These are phyloP conservation scores for Neonectria coccinea DNA, from an alignment of 2,329 filamentous ascomycete genomes.

Conservation along the genomic window DNA sequence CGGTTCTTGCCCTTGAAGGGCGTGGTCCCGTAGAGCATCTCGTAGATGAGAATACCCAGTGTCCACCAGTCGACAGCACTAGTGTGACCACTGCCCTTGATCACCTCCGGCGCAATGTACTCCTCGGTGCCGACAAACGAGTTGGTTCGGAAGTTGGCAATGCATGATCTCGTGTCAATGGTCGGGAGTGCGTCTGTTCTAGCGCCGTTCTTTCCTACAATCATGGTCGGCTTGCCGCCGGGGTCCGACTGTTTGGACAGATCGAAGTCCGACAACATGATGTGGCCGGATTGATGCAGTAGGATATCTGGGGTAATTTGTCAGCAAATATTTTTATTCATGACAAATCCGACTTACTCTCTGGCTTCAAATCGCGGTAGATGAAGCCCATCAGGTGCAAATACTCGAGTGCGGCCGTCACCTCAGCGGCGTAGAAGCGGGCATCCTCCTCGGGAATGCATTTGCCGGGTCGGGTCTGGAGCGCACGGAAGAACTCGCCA, in stretches of 20 bases:
- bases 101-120: conserved; percentile 98
- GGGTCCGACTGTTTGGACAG: conserved; percentile 97
- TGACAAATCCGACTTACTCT: conserved; percentile 76
- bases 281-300: conserved; percentile 98
- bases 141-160: conserved; percentile 97
- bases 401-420: conserved; percentile 95
- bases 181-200: conserved; percentile 89
- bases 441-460: conserved; percentile 97
- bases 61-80: conserved; percentile 99
- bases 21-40: conserved; percentile 98
- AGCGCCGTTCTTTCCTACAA: conserved; percentile 88
- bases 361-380: conserved; percentile 96
- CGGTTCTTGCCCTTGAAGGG: conserved; percentile 99
- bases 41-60: conserved; percentile 94
- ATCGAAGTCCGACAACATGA: conserved; percentile 99
- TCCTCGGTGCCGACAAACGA: conserved; percentile 99
- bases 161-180: conserved; percentile 99
- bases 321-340: conserved; percentile 20
- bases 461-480: conserved; percentile 96
- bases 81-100: conserved; percentile 97
- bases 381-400: conserved; percentile 99
- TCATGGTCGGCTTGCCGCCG: conserved; percentile 97
- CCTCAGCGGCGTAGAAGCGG: conserved; percentile 96
- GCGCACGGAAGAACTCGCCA: conserved; percentile 95
- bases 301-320: conserved; percentile 77